Conservation (phyloP, 306 rosid species). For the Urtica urens region DNA sequence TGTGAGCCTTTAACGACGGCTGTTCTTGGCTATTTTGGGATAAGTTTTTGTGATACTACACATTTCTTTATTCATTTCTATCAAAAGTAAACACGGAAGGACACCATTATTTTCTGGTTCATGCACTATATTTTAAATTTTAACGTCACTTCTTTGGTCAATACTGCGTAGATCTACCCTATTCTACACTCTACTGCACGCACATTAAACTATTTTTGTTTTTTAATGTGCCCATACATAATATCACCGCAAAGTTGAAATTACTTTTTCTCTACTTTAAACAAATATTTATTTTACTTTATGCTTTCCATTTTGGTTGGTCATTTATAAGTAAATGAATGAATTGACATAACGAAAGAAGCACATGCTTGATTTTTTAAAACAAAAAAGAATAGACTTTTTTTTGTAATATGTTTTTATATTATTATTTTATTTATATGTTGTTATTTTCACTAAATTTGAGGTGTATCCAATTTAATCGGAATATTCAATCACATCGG, state of each 20-base stretch:
- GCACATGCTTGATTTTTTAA: too few relatives aligned
- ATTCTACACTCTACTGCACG: background rate
- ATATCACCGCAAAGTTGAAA: background rate
- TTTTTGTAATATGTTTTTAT: too few relatives aligned
- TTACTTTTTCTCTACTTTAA: background rate
- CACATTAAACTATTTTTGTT: background rate
- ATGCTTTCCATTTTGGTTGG: background rate
- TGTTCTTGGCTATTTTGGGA: too few relatives aligned
- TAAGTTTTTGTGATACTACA: too few relatives aligned
- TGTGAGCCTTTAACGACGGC: too few relatives aligned
- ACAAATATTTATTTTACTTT: background rate
- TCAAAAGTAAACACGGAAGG: background rate
- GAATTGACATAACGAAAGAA: too few relatives aligned
- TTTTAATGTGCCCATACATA: background rate
- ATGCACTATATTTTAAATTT: background rate
- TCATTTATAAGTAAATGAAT: too few relatives aligned
- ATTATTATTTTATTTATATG: too few relatives aligned
- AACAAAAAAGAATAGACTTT: too few relatives aligned
- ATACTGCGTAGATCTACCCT: background rate
- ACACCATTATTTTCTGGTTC: conserved; percentile 3
- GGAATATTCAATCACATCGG: too few relatives aligned
- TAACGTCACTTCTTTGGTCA: background rate
- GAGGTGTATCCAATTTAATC: too few relatives aligned
- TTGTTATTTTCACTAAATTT: too few relatives aligned
- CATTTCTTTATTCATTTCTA: background rate